Evolutionary conservation across 2,329 filamentous ascomycete species (phyloP).

Genomic region (Endoconidiophora laricicola): DNA sequence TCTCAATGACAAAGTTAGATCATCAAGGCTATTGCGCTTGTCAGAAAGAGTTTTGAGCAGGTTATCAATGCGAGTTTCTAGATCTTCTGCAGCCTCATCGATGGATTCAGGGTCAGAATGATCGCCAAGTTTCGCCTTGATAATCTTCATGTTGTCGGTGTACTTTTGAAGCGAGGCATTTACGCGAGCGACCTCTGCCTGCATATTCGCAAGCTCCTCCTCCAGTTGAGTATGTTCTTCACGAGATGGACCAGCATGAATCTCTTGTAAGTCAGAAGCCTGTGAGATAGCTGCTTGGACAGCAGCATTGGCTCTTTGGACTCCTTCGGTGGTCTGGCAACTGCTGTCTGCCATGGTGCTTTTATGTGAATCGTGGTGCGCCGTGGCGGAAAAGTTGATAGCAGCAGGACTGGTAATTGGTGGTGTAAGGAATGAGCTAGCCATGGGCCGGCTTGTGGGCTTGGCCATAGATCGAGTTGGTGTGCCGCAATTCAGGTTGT

Average conservation of each 20-base stretch:
- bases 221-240: background rate
- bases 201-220: constrained; percentile 17
- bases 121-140: constrained; percentile 22
- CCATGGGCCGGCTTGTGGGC: background rate
- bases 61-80: no score
- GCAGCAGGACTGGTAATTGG: constrained; percentile 35
- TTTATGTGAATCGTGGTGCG: background rate
- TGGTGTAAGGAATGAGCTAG: constrained; percentile 35
- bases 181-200: constrained; percentile 32
- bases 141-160: constrained; percentile 23
- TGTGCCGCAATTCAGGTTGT: constrained; percentile 34
- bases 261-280: background rate
- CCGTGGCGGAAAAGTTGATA: constrained; percentile 8
- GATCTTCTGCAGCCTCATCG: no score
- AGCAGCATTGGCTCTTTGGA: constrained; percentile 2
- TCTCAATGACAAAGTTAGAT: constrained; percentile 29
- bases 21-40: constrained; percentile 21
- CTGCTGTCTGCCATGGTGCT: background rate
- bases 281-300: constrained; percentile 4
- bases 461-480: constrained; percentile 24
- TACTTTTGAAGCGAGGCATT: constrained; percentile 35
- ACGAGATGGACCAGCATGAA: no score
- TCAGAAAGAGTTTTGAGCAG: no score
- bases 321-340: constrained; percentile 1
- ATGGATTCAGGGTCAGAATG: constrained; percentile 7